Percentiles rank a stretch among this genome's conserved stretches.
phyloP scores from a whole-genome alignment of 1,139 yeast genomes.

The Blastobotrys petasosporus region DNA sequence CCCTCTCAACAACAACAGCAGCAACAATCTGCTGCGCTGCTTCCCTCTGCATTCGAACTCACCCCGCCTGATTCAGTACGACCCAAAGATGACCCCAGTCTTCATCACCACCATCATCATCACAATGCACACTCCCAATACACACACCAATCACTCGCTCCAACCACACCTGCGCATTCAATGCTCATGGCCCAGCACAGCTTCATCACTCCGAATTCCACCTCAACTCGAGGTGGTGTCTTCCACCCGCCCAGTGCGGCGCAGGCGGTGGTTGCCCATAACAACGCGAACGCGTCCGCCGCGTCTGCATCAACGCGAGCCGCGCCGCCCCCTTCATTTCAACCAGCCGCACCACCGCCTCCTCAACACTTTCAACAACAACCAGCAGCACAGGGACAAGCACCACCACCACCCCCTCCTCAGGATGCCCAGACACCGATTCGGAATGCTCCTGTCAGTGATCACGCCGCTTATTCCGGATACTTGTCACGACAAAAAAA shows the following conservation, averaged over 20 bases:
- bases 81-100: constrained; percentile 13
- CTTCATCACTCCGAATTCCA: background rate
- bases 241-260: too few species aligned
- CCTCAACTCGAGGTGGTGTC: too few species aligned
- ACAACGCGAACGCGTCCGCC: too few species aligned
- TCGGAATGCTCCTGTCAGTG: constrained; percentile 20
- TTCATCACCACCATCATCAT: background rate
- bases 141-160: constrained; percentile 1
- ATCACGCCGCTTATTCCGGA: constrained; percentile 30
- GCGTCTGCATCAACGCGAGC: too few species aligned
- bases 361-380: too few species aligned
- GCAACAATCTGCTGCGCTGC: constrained; percentile 11
- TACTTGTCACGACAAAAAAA: constrained; percentile 34
- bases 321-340: too few species aligned
- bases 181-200: background rate
- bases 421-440: constrained; percentile 2
- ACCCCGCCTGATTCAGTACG: constrained; percentile 28
- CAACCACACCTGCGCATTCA: background rate
- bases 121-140: constrained; percentile 8
- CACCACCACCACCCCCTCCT: constrained; percentile 3
- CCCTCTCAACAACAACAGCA: too few species aligned
- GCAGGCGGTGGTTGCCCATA: too few species aligned
- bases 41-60: constrained; percentile 27
- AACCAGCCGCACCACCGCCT: too few species aligned
- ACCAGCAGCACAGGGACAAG: constrained; percentile 2